Percentiles rank a stretch among this genome's conserved stretches.
Evolutionary conservation across 208 protist genomes (phyloP).

Genomic region (Crithidia mellificae): DNA sequence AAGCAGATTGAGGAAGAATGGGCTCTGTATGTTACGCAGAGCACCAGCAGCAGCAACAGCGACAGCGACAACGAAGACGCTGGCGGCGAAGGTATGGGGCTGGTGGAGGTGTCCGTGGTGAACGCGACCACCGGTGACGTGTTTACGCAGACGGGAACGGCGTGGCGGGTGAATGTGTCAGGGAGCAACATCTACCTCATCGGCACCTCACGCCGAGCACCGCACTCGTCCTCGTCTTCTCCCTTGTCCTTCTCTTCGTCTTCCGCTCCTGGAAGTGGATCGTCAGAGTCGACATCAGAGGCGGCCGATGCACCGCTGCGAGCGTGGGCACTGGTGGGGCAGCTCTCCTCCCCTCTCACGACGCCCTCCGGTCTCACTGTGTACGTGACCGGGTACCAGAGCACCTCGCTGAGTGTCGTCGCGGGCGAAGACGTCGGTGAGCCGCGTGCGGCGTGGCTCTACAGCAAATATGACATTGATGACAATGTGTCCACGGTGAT

Average conservation of each 20-base stretch:
- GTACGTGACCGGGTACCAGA: background rate
- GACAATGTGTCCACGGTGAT: background rate
- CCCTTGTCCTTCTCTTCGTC: background rate
- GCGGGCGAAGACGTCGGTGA: background rate
- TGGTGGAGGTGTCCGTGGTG: background rate
- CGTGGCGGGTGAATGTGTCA: conserved; percentile 14
- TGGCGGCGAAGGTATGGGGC: background rate
- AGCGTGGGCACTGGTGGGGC: background rate
- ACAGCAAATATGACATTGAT: background rate
- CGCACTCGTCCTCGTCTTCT: background rate
- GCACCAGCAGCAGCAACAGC: background rate
- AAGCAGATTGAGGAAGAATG: background rate
- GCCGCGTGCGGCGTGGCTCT: background rate
- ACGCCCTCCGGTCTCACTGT: background rate
- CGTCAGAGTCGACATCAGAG: background rate
- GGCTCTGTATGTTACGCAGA: conserved; percentile 20
- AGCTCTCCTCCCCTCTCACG: background rate
- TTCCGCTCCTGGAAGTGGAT: background rate
- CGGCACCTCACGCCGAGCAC: background rate
- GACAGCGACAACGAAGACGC: no score
- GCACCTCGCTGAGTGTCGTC: background rate
- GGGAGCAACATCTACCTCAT: background rate
- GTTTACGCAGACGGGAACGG: background rate
- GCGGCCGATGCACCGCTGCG: no score
- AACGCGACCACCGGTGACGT: background rate